A percentile compares a stretch with the other conserved stretches of the same genome.
Evolutionary conservation across 768 basidiomycete genomes (phyloP).

Genomic region (Dioszegia hungarica): DNA sequence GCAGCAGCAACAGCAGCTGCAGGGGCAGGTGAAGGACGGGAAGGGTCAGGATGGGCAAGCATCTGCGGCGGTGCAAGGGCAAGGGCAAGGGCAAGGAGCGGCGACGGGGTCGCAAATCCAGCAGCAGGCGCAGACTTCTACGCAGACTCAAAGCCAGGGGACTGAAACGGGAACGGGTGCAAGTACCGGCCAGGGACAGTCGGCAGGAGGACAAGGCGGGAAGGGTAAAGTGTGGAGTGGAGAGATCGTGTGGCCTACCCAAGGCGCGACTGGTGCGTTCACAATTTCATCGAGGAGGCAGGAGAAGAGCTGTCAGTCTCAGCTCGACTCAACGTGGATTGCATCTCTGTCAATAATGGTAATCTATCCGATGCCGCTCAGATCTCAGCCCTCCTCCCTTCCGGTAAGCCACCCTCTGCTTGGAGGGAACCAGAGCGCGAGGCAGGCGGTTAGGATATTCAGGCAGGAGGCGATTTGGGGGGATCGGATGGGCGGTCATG

Average conservation of each 20-base stretch:
- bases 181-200: not conserved
- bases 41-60: not conserved
- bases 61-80: not conserved
- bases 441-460: slow-evolving; percentile 5
- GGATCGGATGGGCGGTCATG: not conserved
- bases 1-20: slow-evolving; percentile 9
- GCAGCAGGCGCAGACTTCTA: slow-evolving; percentile 2
- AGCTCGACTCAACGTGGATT: slow-evolving; percentile 2
- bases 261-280: not conserved
- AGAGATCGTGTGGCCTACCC: not conserved
- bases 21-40: slow-evolving; percentile 4
- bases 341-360: not conserved
- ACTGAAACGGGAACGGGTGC: not conserved
- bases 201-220: not conserved
- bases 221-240: not conserved
- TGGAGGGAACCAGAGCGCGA: slow-evolving; percentile 4
- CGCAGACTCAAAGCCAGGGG: not conserved
- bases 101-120: no score
- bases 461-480: slow-evolving; percentile 5
- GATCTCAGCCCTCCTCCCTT: not conserved
- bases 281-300: no score
- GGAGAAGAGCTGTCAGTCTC: not conserved
- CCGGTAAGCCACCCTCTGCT: not conserved
- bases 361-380: not conserved
- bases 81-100: not conserved